Evolutionary conservation across 805 yeast genomes (phyloP).

Genomic region (Candida succiphila): DNA sequence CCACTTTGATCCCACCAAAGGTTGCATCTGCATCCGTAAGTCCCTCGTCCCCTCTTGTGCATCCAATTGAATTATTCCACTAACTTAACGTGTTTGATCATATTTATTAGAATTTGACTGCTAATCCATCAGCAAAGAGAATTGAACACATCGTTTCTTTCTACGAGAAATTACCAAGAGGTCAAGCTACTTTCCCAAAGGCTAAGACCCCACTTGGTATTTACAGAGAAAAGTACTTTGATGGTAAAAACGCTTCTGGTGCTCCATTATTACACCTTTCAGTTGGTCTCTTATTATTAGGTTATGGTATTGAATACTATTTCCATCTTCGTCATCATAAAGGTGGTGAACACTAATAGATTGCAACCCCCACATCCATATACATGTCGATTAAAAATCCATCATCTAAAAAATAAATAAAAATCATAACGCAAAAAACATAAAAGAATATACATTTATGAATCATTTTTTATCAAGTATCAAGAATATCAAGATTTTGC

Average conservation of each 20-base stretch:
- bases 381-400: no score
- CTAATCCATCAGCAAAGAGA: slow-evolving; percentile 95
- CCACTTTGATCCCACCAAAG: slow-evolving; percentile 98
- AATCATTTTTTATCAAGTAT: no score
- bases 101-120: slow-evolving; percentile 79
- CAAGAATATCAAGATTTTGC: no score
- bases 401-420: background rate
- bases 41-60: slow-evolving; percentile 10
- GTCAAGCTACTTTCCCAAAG: slow-evolving; percentile 70
- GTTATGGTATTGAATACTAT: slow-evolving; percentile 90
- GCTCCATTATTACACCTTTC: slow-evolving; percentile 76
- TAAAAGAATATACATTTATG: background rate
- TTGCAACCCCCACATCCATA: no score
- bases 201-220: slow-evolving; percentile 60
- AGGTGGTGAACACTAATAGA: slow-evolving; percentile 31
- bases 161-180: slow-evolving; percentile 95
- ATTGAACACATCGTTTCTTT: slow-evolving; percentile 90
- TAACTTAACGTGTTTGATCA: slow-evolving; percentile 4
- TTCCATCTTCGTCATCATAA: slow-evolving; percentile 70
- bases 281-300: slow-evolving; percentile 55
- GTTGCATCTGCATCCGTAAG: slow-evolving; percentile 89
- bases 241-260: slow-evolving; percentile 76
- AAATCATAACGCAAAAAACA: background rate
- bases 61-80: slow-evolving; percentile 2
- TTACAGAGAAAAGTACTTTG: slow-evolving; percentile 81